Evolutionary conservation across 2,329 filamentous ascomycete species (phyloP), one percentile per base, ranked within the genome.

Genomic region (Monilinia laxa): DNA sequence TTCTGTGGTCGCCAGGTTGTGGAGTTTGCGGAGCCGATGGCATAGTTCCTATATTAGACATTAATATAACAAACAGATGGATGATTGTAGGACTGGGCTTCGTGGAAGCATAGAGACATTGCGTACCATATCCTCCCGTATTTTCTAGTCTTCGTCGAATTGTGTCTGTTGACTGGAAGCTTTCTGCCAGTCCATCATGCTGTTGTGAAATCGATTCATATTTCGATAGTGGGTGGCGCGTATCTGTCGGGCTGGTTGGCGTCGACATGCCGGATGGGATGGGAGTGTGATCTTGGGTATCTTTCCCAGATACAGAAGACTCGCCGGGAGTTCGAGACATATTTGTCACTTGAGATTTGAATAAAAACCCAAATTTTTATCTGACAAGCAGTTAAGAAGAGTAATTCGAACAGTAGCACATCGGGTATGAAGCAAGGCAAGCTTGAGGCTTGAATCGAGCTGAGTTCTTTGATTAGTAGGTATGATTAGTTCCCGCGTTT

Each of bases 151-250:
- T 81, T 71, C 84, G 81, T 71, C 87, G 82, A 71, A 87, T 79
- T 20, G 86, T 87, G 66, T 88, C 86, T 28, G 82, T 83, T 25
- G 85, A 85, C 73, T 86, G 84, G 72, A 82, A 82, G 76, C 81
- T 85, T 71, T 86, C 85, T 5, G 83, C 79, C 58, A 82, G 74
- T 31, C 77, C 79, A 58, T 84, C 82, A 49, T 82, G 81, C n/a
- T 68, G 75, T 66, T 73, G 68, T 56, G 55, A 66, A 28, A 71
- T 66, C 18, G 72, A 72, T 67, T 74, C 71, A 38, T 71, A 71
- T 64, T 68, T 71, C 20, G 74, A 68, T 23, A 76, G 69, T 55
- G 79, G 77, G 64, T 80, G 79, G 67, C 83, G 80, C 69, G 80
- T 81, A 69, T 86, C 83, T 59, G 81, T 82, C 20, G 85, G 82